Evolutionary conservation across 1,139 yeast genomes (phyloP), one percentile per base, ranked within the genome.

Genomic region (Pichia sp.): DNA sequence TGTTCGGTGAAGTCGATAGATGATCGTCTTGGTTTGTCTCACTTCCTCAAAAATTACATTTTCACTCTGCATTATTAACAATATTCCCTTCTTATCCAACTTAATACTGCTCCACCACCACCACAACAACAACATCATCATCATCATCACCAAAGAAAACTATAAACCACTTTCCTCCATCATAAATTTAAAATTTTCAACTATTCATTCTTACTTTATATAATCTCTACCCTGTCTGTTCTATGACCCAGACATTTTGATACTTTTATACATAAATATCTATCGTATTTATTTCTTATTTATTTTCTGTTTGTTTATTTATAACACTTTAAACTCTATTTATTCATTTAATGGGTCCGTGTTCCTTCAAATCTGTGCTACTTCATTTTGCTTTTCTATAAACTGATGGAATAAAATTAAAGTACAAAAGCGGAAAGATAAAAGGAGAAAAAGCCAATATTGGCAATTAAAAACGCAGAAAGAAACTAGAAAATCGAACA

Each of bases 1-100:
- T 88, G 70, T 88, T 88, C 70, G 96, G 96, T 66, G 96, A 88
- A 72, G 96, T 88, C 62, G 96, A 88, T 75, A 90, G 96, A 74
- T 88, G 74, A 52, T 26, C 36, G 40, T 23, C 10, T 26, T 21
- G 41, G 23, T 26, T 21, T 21, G 28, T 21, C 16, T 19, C 36
- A 36, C 2, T 31, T 31, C 31, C 13, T 10, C 18, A 22, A 47
- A 31, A 16, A 18, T n/a, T 4, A 21, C 13, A 41, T 8, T 19
- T 8, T 19, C 18, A 18, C 18, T 21, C 28, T 26, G 43, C 43
- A 41, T 41, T 41, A 21, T 41, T 21, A 41, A 21, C 36, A 21
- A 23, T 41, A 41, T 41, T 41, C 43, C 43, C 25, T 6, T n/a
- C 21, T 39, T n/a, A 8, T 9, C n/a, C 16, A 41, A n/a, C 23